Percentiles rank a stretch among this genome's conserved stretches.
phyloP scores from a whole-genome alignment of 2,329 filamentous ascomycete species.

The Hortaea werneckii region DNA sequence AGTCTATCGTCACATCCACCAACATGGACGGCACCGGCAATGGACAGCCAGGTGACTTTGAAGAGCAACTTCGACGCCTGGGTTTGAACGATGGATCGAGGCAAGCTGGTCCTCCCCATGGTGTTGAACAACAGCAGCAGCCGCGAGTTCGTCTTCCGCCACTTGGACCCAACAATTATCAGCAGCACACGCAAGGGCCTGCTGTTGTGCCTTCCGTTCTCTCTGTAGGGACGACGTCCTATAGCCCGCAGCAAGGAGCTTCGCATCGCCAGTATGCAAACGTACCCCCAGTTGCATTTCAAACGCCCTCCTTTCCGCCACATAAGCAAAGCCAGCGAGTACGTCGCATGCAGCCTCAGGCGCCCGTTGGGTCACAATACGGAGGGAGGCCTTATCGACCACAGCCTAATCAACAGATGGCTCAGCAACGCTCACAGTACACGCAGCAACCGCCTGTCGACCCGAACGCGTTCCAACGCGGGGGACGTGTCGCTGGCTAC shows the following conservation, averaged over 20 bases:
- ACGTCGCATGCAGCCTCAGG: conserved; percentile 5
- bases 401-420: not conserved
- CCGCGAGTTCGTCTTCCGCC: conserved; percentile 6
- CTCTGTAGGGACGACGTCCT: not conserved
- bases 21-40: not conserved
- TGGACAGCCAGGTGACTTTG: conserved; percentile 29
- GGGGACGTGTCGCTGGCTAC: conserved; percentile 10
- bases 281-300: not conserved
- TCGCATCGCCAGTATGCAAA: not conserved
- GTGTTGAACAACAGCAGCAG: not conserved
- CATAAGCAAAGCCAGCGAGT: conserved; percentile 1
- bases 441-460: conserved; percentile 16
- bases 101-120: not conserved
- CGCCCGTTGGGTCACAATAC: not conserved
- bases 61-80: conserved; percentile 50
- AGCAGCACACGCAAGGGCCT: not conserved
- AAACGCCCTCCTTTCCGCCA: not conserved
- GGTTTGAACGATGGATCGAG: conserved; percentile 40
- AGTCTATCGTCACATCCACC: not conserved
- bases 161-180: not conserved
- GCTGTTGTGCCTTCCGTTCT: not conserved
- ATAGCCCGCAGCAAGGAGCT: not conserved
- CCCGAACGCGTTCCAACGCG: conserved; percentile 23
- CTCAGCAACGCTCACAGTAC: not conserved
- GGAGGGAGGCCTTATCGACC: not conserved